phyloP scores from a whole-genome alignment of 768 basidiomycete genomes.

The Ramaria sp. region DNA sequence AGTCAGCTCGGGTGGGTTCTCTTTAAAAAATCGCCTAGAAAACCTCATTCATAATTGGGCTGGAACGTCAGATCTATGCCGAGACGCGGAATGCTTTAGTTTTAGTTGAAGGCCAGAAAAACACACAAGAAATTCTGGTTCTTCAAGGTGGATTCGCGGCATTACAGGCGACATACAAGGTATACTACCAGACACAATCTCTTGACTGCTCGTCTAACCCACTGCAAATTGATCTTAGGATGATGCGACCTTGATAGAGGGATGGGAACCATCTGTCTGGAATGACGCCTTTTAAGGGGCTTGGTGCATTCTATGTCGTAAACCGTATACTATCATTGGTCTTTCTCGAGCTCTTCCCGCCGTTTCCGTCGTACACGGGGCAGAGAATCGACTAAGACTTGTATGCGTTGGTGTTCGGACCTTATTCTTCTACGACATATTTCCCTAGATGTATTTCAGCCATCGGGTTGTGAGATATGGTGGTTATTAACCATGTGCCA shows the following conservation, averaged over 20 bases:
- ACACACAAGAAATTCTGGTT: conserved; percentile 47
- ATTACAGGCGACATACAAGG: conserved; percentile 65
- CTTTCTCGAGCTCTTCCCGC: conserved; percentile 1
- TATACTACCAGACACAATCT: conserved; percentile 13
- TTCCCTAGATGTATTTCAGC: conserved; percentile 7
- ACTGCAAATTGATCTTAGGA: conserved; percentile 28
- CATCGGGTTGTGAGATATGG: background rate
- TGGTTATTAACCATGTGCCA: conserved; percentile 51
- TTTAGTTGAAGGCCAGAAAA: conserved; percentile 30
- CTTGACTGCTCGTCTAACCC: background rate
- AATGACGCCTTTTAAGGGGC: conserved; percentile 3
- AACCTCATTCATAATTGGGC: background rate
- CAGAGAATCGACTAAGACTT: conserved; percentile 10
- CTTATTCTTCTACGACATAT: conserved; percentile 11
- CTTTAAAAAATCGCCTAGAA: background rate
- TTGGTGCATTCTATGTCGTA: background rate
- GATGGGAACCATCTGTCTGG: conserved; percentile 40
- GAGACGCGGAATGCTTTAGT: conserved; percentile 43
- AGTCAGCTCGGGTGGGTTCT: conserved; percentile 54
- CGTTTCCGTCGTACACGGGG: conserved; percentile 2
- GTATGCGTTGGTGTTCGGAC: conserved; percentile 10
- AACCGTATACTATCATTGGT: background rate
- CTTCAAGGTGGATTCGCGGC: conserved; percentile 62
- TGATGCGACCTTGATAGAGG: conserved; percentile 62
- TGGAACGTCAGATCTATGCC: conserved; percentile 45